Base-by-base conservation (phyloP, 192 early-diverging fungal species). In the Oehlia diaphana region DNA sequence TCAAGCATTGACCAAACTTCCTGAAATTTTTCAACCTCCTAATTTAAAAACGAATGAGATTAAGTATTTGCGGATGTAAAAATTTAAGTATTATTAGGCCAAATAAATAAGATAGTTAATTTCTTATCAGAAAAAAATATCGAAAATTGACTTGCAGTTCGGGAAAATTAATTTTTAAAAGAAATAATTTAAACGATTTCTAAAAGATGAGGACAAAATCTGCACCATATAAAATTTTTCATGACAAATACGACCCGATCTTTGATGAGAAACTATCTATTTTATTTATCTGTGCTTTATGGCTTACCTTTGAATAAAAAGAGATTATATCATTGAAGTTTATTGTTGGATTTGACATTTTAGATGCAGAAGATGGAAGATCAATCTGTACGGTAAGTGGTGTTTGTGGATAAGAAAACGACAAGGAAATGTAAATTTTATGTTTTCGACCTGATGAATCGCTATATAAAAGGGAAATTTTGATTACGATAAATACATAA, bases 381-480 rank as follows among this genome's bases (percentile, higher is more conserved):
- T 79, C 77, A 0, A 35, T 33, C 4, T 33, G 77, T 62, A 63
- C 37, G 23, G 61, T 61, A 9, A 63, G 67, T 14, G 68, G 33
- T 28, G 49, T 12, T 58, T 61, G 19, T 50, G 77, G 77, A 63
- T 79, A 79, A 23, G 66, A 71, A 42, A 37, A 62, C 13, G 77
- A 66, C 4, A 79, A 63, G 9, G 58, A 28, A 19, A 79, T 42
- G 14, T 19, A 21, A 14, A 79, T 71, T 50, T 12, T 68, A 44
- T 79, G 77, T 42, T 79, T n/a, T n/a, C 77, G 66, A 53, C 77
- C 58, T 49, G 77, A 79, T 23, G 77, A 79, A 42, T 79, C 77
- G 61, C 77, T 79, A 4, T 33, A 42, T 8, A 26, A 61, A 37
- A 78, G 19, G 9, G 2, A 68, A 26, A 67, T 7, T 16, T n/a